Conservation (phyloP, 2,329 filamentous ascomycete genomes). For the Fusarium dlaminii region DNA sequence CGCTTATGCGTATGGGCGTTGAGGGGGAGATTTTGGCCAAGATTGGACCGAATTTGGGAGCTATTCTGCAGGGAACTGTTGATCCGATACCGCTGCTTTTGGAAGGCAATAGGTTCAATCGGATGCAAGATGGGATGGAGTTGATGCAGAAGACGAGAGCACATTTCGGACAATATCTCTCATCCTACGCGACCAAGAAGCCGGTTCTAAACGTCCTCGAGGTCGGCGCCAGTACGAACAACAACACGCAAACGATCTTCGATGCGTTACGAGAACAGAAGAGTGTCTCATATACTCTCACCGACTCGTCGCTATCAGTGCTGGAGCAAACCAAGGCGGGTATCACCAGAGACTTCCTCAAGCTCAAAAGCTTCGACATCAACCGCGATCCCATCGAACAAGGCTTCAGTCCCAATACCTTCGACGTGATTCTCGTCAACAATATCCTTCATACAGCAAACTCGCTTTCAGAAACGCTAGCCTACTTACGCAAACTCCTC, state of each 20-base stretch:
- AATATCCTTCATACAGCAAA: not conserved
- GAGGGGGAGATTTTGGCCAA: constrained; percentile 14
- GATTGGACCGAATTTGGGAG: constrained; percentile 13
- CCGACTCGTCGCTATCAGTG: not conserved
- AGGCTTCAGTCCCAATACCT: not conserved
- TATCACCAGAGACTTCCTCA: not conserved
- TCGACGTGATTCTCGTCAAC: constrained; percentile 1
- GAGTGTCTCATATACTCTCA: not conserved
- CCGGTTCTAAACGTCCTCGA: constrained; percentile 1
- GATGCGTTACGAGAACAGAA: not conserved
- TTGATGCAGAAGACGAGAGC: not conserved
- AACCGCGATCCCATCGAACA: constrained; percentile 4
- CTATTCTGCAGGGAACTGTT: not conserved
- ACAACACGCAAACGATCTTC: not conserved
- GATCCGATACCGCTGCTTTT: not conserved
- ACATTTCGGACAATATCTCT: not conserved
- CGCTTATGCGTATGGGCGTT: not conserved
- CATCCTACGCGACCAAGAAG: constrained; percentile 1
- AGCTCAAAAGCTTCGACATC: constrained; percentile 2
- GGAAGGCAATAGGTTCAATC: not conserved
- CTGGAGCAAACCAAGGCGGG: not conserved
- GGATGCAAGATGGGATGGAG: not conserved
- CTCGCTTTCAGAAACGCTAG: not conserved
- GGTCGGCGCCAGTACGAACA: not conserved
- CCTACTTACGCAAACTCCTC: not conserved